Percentiles rank a stretch among this genome's conserved stretches.
Evolutionary conservation across 306 rosid genomes (phyloP).

Genomic region (Neltuma alba): DNA sequence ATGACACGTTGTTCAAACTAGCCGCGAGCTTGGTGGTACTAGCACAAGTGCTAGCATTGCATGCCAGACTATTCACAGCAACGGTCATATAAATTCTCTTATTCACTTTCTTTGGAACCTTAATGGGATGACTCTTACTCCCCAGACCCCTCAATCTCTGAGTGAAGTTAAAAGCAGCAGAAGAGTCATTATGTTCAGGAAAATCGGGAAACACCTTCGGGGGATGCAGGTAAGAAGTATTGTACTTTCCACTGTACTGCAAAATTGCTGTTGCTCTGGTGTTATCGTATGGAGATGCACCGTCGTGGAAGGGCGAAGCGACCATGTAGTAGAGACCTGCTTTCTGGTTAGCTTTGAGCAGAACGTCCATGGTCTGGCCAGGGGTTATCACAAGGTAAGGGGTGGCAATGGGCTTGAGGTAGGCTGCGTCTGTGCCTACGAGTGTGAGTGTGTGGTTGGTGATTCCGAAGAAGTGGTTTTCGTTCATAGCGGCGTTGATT

Average conservation of each 20-base stretch:
- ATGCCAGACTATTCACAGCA: conserved; percentile 24
- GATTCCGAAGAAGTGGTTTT: neutral
- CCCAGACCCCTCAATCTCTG: conserved; percentile 27
- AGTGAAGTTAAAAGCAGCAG: conserved; percentile 29
- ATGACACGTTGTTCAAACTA: conserved; percentile 39
- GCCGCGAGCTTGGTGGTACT: conserved; percentile 12
- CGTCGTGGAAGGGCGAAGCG: neutral
- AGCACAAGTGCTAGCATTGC: conserved; percentile 2
- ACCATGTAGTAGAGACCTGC: neutral
- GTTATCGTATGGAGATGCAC: neutral
- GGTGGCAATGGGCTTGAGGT: neutral
- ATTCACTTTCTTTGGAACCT: conserved; percentile 19
- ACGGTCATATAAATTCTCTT: conserved; percentile 29
- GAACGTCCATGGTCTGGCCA: neutral
- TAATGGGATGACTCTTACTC: conserved; percentile 4
- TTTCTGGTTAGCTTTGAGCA: neutral
- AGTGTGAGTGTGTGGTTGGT: neutral
- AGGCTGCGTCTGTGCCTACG: neutral
- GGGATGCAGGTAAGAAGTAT: neutral
- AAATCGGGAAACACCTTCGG: neutral
- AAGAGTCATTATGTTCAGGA: neutral
- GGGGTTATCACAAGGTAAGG: neutral
- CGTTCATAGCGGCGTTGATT: neutral
- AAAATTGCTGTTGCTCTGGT: neutral
- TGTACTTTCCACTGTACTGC: neutral